Conservation (phyloP, 1,284 basidiomycete genomes). For the Cutaneotrichosporon cyanovorans region DNA sequence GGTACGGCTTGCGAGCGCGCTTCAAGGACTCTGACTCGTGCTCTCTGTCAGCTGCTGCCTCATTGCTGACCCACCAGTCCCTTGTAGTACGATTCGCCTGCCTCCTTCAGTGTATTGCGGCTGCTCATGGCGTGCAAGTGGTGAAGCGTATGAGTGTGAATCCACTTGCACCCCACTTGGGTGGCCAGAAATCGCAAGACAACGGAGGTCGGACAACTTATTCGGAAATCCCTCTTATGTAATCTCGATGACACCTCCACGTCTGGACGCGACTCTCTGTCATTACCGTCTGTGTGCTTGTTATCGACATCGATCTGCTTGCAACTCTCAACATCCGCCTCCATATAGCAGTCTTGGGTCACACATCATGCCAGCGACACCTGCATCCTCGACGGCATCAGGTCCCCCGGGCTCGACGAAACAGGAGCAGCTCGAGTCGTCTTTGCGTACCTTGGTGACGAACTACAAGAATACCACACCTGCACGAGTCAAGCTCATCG, state of each 20-base stretch:
- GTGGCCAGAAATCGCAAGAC: constrained; percentile 2
- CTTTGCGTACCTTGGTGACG: constrained; percentile 60
- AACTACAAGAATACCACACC: constrained; percentile 73
- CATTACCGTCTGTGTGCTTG: no score
- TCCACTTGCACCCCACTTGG: no score
- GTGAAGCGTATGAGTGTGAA: background rate
- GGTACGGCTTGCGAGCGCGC: constrained; percentile 79
- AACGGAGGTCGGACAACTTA: no score
- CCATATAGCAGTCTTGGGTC: no score
- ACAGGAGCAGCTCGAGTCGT: constrained; percentile 24
- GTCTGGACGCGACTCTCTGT: background rate
- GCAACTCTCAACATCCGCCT: no score
- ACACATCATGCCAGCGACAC: background rate
- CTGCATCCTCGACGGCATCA: background rate
- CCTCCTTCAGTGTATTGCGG: constrained; percentile 7
- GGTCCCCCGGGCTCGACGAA: background rate
- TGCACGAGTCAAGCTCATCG: constrained; percentile 82
- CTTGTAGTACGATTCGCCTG: constrained; percentile 21
- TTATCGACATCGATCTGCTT: no score
- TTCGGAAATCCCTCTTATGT: background rate
- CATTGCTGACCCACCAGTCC: background rate
- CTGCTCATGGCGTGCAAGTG: background rate
- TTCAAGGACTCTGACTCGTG: constrained; percentile 75
- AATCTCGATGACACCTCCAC: background rate
- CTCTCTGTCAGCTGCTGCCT: constrained; percentile 46